Conservation (phyloP, 129 eudicot species). For the carrot (Daucus carota) region DH1_v3.0 NC_030389.2:22239501-22240000, state of each 20-base stretch:
- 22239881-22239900: background rate
- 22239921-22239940: no score
- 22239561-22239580: background rate
- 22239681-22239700: background rate
- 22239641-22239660: background rate
- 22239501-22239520: background rate
- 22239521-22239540: background rate
- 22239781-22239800: background rate
- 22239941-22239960: no score
- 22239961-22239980: no score
- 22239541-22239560: background rate
- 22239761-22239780: background rate
- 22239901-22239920: no score
- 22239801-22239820: background rate
- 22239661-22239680: no score
- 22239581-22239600: background rate
- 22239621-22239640: background rate
- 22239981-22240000: no score
- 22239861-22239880: background rate
- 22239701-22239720: background rate
- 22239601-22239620: background rate
- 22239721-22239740: background rate
- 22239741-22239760: background rate
- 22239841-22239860: background rate
- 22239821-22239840: background rate